These are phyloP conservation scores for Spergularia azorica DNA, from an alignment of 179 eudicot species.

Conservation along the genomic window DNA sequence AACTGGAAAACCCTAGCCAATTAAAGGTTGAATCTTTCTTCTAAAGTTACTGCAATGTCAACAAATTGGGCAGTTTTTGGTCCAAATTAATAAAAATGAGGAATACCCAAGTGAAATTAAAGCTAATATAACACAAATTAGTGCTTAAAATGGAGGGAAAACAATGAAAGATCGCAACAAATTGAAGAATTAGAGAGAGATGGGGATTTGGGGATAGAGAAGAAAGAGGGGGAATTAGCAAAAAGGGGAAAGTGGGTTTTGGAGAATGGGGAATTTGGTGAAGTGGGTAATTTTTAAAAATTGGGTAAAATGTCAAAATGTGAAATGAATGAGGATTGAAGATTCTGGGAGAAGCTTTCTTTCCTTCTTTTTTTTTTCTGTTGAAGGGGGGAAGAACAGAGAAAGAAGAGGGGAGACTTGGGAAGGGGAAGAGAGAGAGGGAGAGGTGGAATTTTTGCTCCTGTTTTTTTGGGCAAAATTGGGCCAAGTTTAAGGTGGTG, in stretches of 20 bases:
- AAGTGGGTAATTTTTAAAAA: neutral
- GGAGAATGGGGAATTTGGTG: constrained; percentile 10
- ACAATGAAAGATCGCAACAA: constrained; percentile 5
- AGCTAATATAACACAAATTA: neutral
- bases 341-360: neutral
- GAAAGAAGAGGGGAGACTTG: constrained; percentile 4
- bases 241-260: constrained; percentile 15
- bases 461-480: too few relatives aligned
- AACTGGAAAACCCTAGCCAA: constrained; percentile 33
- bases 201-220: neutral
- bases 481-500: too few relatives aligned
- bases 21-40: constrained; percentile 1
- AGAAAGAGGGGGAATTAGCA: neutral
- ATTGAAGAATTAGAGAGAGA: neutral
- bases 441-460: too few relatives aligned
- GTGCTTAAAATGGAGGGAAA: constrained; percentile 8
- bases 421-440: neutral
- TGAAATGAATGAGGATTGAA: neutral
- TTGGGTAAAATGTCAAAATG: neutral
- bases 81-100: neutral
- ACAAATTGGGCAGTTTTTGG: neutral
- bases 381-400: neutral
- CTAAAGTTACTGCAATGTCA: constrained; percentile 14
- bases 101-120: constrained; percentile 22
- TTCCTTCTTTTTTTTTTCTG: neutral